These are phyloP conservation scores for Yarrowia sp. DNA, from an alignment of 805 yeast species.

Conservation along the genomic window DNA sequence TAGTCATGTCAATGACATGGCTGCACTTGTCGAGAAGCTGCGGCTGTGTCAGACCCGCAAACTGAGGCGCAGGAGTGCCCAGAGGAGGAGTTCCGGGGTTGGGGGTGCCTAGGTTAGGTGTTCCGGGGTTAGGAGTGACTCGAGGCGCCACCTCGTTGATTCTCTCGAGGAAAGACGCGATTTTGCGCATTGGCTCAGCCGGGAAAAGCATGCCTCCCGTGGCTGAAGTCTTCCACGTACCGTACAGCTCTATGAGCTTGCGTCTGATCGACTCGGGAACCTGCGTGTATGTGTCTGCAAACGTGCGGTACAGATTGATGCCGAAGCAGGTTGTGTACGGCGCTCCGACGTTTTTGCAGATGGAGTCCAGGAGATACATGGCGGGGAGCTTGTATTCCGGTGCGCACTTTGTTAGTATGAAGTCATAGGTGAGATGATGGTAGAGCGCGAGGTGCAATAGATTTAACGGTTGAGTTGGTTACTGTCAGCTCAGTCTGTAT, in stretches of 20 bases:
- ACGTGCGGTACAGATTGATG: constrained; percentile 63
- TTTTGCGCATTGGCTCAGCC: constrained; percentile 60
- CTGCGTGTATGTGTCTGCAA: constrained; percentile 72
- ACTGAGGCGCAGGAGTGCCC: neutral
- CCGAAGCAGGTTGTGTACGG: constrained; percentile 85
- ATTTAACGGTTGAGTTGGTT: no score
- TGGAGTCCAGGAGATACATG: constrained; percentile 82
- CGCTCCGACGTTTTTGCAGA: constrained; percentile 83
- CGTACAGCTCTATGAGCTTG: constrained; percentile 72
- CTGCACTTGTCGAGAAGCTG: constrained; percentile 14
- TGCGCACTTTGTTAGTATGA: constrained; percentile 45
- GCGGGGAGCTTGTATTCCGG: constrained; percentile 84
- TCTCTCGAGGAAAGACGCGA: constrained; percentile 62
- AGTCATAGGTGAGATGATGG: no score
- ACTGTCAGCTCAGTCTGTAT: no score
- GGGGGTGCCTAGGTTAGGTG: neutral
- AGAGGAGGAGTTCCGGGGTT: neutral
- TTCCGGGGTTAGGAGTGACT: neutral
- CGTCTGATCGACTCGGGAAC: constrained; percentile 73
- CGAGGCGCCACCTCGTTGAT: constrained; percentile 33
- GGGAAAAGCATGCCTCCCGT: constrained; percentile 72
- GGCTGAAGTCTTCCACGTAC: constrained; percentile 80
- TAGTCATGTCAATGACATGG: constrained; percentile 22
- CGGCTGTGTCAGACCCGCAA: neutral
- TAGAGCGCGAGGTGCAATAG: no score